Conservation (phyloP, 169 alveolate genomes). For the Cryptosporidium muris region DNA sequence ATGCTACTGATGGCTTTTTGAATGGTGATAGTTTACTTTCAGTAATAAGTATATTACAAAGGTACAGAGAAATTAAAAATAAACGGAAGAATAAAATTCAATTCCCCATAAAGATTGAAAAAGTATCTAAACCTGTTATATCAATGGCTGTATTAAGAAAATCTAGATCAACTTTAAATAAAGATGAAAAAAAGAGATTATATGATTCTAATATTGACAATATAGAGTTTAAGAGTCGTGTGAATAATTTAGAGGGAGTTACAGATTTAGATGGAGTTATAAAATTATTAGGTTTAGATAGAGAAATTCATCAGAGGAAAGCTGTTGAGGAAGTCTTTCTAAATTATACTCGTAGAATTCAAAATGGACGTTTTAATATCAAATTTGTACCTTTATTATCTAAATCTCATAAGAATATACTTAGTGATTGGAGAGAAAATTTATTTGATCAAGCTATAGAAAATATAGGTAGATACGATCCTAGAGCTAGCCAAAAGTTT, state of each 20-base stretch:
- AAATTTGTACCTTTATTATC: neutral
- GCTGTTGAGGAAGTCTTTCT: conserved; percentile 49
- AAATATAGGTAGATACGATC: conserved; percentile 59
- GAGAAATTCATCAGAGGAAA: conserved; percentile 18
- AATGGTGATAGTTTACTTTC: conserved; percentile 35
- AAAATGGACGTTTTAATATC: neutral
- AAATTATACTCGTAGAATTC: conserved; percentile 7
- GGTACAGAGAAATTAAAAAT: conserved; percentile 1
- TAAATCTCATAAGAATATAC: neutral
- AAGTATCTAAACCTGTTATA: too few species aligned
- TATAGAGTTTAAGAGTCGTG: too few species aligned
- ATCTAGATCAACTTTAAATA: too few species aligned
- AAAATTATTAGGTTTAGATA: neutral
- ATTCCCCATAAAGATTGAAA: too few species aligned
- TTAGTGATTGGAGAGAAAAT: conserved; percentile 58
- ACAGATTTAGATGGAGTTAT: conserved; percentile 47
- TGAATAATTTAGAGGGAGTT: conserved; percentile 42
- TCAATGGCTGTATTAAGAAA: too few species aligned
- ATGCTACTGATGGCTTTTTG: conserved; percentile 39
- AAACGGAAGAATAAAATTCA: conserved; percentile 17
- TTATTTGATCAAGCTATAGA: conserved; percentile 66
- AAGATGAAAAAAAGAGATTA: too few species aligned
- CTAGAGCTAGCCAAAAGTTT: conserved; percentile 50
- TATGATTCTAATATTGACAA: too few species aligned
- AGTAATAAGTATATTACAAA: conserved; percentile 37